Conservation (phyloP, 192 early-diverging fungal species). For the Cladochytrium replicatum region DNA sequence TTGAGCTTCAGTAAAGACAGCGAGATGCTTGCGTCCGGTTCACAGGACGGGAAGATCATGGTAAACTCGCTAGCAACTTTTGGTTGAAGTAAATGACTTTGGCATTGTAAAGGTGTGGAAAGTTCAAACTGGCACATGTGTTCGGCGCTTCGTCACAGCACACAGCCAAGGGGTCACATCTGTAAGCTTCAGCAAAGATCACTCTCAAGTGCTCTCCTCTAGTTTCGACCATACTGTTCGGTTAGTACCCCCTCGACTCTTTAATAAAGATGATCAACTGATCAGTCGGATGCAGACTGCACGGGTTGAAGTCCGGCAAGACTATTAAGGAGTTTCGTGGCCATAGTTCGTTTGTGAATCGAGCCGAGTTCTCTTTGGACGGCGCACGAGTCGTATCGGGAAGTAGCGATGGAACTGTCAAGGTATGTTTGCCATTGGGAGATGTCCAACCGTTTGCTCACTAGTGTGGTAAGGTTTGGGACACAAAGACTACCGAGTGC, state of each 20-base stretch:
- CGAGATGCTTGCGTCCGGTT: slow-evolving; percentile 73
- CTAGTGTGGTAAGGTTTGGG: slow-evolving; percentile 66
- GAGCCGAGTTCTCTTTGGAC: slow-evolving; percentile 61
- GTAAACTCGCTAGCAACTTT: too few species aligned
- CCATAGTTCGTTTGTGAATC: slow-evolving; percentile 82
- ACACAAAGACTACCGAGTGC: slow-evolving; percentile 62
- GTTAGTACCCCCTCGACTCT: slow-evolving; percentile 21
- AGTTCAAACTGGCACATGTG: slow-evolving; percentile 59
- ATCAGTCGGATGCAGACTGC: too few species aligned
- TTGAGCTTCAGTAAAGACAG: slow-evolving; percentile 70
- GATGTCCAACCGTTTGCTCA: background rate
- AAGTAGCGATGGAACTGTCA: slow-evolving; percentile 79
- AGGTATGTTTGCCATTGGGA: slow-evolving; percentile 36
- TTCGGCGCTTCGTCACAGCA: slow-evolving; percentile 64
- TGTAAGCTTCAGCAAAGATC: slow-evolving; percentile 66
- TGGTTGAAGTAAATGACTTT: background rate
- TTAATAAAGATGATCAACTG: slow-evolving; percentile 2
- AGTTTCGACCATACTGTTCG: slow-evolving; percentile 71
- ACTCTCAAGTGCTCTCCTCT: slow-evolving; percentile 65
- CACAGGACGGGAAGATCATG: slow-evolving; percentile 75
- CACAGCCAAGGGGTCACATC: slow-evolving; percentile 79
- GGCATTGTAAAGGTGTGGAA: slow-evolving; percentile 60
- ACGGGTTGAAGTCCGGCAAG: slow-evolving; percentile 89
- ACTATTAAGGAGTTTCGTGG: slow-evolving; percentile 86
- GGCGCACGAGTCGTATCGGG: slow-evolving; percentile 63